Base-by-base conservation (phyloP, 1,284 basidiomycete species). In the Pseudozyma sp. region DNA sequence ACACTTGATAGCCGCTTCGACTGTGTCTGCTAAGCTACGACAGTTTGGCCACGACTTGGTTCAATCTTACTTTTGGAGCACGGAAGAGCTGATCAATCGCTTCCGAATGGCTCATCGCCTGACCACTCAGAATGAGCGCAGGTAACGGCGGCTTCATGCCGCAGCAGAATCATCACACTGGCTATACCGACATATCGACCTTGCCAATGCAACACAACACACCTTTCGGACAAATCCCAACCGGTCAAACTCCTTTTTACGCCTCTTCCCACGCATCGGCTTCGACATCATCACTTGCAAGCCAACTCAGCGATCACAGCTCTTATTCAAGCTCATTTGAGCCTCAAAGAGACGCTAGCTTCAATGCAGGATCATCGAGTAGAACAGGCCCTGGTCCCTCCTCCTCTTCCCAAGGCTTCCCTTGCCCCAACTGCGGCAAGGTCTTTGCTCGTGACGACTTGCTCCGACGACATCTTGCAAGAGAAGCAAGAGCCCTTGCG, bases 351-450 rank as follows among this genome's bases (percentile, higher is more conserved):
- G 55, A 47, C 31, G 59, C 31, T 49, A 61, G 62, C 53, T 70
- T 70, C 50, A 49, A 53, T 38, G 61, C 31, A 7, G 18, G 45
- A 3, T 49, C 54, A 1, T 53, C 71, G 12, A 48, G 47, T 40
- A 49, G 71, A 38, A 64, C 59, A 35, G 71, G 71, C 38, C 72
- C 72, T 2, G 72, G 72, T 40, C 72, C 67, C 16, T 70, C 67
- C 5, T 70, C 72, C 12, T 62, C 66, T 10, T 79, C 72, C 6
- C 61, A 61, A 16, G 72, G 72, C 35, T 75, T 70, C 55, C 56
- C 59, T 19, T 75, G 77, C 36, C 77, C 70, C 43, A 80, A 78
- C 59, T 81, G 79, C 64, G 72, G 72, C 51, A 81, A 81, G 61
- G 51, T 43, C 1, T 81, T 81, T 67, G 76, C 77, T 0, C 65